These are phyloP conservation scores for Salvia sclarea DNA, from an alignment of 305 asterid species.

Conservation along the genomic window DNA sequence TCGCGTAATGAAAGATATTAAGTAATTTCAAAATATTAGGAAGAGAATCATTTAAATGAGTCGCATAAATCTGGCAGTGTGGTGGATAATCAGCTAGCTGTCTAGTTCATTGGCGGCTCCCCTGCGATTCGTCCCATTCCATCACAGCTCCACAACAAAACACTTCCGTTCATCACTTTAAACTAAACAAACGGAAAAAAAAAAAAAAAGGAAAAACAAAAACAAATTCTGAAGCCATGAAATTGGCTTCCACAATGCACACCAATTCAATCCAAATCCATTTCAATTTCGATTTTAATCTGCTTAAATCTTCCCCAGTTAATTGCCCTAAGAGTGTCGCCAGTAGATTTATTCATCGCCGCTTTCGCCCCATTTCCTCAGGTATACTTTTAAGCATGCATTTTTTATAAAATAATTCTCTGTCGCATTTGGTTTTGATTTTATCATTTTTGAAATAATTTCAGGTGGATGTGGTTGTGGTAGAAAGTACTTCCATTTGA, in stretches of 20 bases:
- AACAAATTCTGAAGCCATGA: constrained; percentile 45
- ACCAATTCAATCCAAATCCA: constrained; percentile 40
- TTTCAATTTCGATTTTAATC: constrained; percentile 33
- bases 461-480: constrained; percentile 46
- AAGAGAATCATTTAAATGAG: background rate
- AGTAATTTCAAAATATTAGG: background rate
- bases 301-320: constrained; percentile 42
- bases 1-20: no score
- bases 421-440: background rate
- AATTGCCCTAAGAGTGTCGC: constrained; percentile 41
- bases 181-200: background rate
- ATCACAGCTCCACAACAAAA: background rate
- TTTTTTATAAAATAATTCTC: background rate
- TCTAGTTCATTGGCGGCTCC: constrained; percentile 14
- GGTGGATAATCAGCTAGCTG: constrained; percentile 28
- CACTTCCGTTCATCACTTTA: background rate
- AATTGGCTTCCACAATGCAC: constrained; percentile 46
- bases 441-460: background rate
- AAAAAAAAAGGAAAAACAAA: background rate
- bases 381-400: constrained; percentile 34
- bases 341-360: constrained; percentile 43
- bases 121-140: background rate
- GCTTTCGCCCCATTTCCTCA: constrained; percentile 35
- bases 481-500: constrained; percentile 27
- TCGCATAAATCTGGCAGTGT: background rate